Conservation (phyloP, 2,329 filamentous ascomycete species). For the Hymenoscyphus fraxineus region DNA sequence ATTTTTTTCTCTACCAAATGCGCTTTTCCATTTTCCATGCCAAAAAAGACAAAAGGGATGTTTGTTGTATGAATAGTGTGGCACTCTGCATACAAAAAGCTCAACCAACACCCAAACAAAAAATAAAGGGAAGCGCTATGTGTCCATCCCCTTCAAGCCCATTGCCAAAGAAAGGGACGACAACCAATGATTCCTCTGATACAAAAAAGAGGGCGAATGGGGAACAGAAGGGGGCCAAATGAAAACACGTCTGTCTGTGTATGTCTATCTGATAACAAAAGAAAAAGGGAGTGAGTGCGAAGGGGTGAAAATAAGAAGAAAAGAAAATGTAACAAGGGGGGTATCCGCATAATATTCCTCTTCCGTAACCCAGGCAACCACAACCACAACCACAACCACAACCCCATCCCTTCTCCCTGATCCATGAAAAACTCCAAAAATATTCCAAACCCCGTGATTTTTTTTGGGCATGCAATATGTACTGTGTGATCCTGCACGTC, state of each 20-base stretch:
- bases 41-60: too few relatives aligned
- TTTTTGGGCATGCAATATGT: background rate
- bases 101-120: background rate
- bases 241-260: background rate
- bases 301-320: background rate
- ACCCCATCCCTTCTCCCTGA: background rate
- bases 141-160: background rate
- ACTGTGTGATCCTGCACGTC: slow-evolving; percentile 1
- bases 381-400: slow-evolving; percentile 5
- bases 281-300: background rate
- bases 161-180: background rate
- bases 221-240: too few relatives aligned
- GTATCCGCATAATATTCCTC: slow-evolving; percentile 1
- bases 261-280: background rate
- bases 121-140: background rate
- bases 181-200: background rate
- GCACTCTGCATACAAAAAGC: too few relatives aligned
- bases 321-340: background rate
- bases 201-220: background rate
- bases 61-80: too few relatives aligned
- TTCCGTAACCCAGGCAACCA: background rate
- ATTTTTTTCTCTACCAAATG: too few relatives aligned
- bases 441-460: background rate
- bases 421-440: background rate
- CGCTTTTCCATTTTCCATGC: too few relatives aligned